phyloP scores from a whole-genome alignment of 2,329 filamentous ascomycete genomes.

The Phialocephala subalpina region DNA sequence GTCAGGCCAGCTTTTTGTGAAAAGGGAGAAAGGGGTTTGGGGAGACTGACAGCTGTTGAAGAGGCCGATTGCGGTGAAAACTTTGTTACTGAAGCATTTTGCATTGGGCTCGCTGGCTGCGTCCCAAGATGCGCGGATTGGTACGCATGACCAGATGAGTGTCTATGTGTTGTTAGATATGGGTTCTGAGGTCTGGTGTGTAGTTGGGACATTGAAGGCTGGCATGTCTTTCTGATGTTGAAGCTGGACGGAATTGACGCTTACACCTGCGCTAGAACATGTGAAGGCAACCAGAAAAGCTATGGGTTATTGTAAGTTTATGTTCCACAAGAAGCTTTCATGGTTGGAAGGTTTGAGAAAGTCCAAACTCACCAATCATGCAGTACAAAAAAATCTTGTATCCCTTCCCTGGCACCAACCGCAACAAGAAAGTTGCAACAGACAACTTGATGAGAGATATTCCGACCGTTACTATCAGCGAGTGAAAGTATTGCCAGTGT shows the following conservation, averaged over 20 bases:
- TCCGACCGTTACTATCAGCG: slow-evolving; percentile 51
- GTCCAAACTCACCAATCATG: slow-evolving; percentile 48
- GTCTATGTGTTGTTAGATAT: slow-evolving; percentile 39
- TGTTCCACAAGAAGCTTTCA: neutral
- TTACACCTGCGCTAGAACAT: slow-evolving; percentile 49
- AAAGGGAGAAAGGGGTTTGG: neutral
- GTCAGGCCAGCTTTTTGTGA: neutral
- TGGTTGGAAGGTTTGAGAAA: neutral
- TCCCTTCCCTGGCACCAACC: slow-evolving; percentile 49
- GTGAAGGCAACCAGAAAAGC: slow-evolving; percentile 53
- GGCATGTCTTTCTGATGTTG: neutral
- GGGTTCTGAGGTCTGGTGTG: neutral
- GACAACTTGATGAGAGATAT: slow-evolving; percentile 56
- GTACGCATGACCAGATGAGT: slow-evolving; percentile 56
- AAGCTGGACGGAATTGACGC: neutral
- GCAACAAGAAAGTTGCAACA: slow-evolving; percentile 53
- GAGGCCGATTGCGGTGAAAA: slow-evolving; percentile 53
- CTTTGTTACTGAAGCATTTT: slow-evolving; percentile 51
- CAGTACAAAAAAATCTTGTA: slow-evolving; percentile 52
- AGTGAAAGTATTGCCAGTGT: slow-evolving; percentile 52
- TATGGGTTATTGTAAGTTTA: slow-evolving; percentile 36
- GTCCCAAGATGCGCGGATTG: slow-evolving; percentile 55
- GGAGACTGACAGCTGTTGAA: slow-evolving; percentile 51
- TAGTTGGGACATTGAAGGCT: neutral
- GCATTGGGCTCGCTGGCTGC: slow-evolving; percentile 45